A percentile compares a stretch with the other conserved stretches of the same genome.
These are phyloP conservation scores for Asterella californica DNA, from an alignment of 225 moss, liverwort and hornwort genomes.

Conservation along the genomic window DNA sequence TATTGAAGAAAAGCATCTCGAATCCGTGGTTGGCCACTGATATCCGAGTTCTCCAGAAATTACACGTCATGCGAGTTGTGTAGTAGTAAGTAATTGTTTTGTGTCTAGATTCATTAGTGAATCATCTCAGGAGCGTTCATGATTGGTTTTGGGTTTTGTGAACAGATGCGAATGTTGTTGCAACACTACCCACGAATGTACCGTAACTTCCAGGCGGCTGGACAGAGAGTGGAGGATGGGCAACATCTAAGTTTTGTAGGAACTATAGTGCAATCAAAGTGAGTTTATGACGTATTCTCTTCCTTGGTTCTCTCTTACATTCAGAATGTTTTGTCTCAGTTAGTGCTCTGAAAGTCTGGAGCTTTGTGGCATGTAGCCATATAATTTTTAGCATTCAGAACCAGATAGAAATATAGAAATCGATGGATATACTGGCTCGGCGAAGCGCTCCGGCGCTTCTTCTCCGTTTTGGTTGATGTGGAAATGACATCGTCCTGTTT, in stretches of 20 bases:
- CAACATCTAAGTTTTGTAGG: slow-evolving; percentile 95
- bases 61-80: not conserved
- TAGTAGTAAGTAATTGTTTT: no score
- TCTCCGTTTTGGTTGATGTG: not conserved
- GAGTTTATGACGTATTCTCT: not conserved
- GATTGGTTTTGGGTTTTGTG: slow-evolving; percentile 1
- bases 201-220: slow-evolving; percentile 90
- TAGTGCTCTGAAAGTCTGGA: not conserved
- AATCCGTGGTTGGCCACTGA: not conserved
- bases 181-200: slow-evolving; percentile 93
- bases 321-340: not conserved
- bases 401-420: not conserved
- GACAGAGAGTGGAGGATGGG: slow-evolving; percentile 89
- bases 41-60: not conserved
- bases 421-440: not conserved
- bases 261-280: slow-evolving; percentile 78
- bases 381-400: not conserved
- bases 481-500: not conserved
- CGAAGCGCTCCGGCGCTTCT: not conserved
- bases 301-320: not conserved
- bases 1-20: not conserved
- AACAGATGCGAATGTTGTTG: slow-evolving; percentile 83
- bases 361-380: no score
- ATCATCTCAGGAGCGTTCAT: not conserved
- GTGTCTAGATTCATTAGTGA: not conserved